These are phyloP conservation scores for Athelia psychrophila DNA, from an alignment of 1,284 basidiomycete species.

Conservation along the genomic window DNA sequence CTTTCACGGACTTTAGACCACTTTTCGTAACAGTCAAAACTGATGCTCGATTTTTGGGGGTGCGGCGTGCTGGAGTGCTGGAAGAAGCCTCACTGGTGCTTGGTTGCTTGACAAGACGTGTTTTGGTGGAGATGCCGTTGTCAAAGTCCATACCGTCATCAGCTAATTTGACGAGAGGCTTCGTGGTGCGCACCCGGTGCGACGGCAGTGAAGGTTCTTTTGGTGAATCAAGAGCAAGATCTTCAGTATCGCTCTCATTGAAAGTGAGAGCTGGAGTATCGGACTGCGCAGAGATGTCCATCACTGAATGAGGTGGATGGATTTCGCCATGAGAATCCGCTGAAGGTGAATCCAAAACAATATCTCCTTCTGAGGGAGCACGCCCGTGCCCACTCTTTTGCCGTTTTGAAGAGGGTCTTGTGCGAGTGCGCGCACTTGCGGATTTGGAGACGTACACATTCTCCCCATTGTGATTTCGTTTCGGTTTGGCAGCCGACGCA, in stretches of 20 bases:
- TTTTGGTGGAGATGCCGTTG: slow-evolving; percentile 45
- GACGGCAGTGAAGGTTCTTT: slow-evolving; percentile 23
- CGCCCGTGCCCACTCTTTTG: not conserved
- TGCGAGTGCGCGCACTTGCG: not conserved
- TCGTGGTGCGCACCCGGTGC: slow-evolving; percentile 44
- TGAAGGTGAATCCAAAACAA: not conserved
- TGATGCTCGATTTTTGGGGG: not conserved
- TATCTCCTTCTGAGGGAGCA: not conserved
- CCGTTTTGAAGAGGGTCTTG: not conserved
- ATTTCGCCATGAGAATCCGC: too few species aligned
- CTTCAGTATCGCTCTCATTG: not conserved
- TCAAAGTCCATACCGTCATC: slow-evolving; percentile 31
- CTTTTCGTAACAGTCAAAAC: not conserved
- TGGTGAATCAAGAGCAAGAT: not conserved
- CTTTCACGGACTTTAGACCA: slow-evolving; percentile 5
- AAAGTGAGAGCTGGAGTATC: not conserved
- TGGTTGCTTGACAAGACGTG: slow-evolving; percentile 30
- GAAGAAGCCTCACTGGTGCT: slow-evolving; percentile 9
- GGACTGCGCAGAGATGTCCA: not conserved
- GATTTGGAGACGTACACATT: not conserved
- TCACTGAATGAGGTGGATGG: not conserved
- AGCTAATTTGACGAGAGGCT: slow-evolving; percentile 50
- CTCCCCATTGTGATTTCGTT: not conserved
- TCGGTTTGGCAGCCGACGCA: not conserved
- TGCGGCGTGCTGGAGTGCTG: slow-evolving; percentile 3